phyloP scores from a whole-genome alignment of 306 rosid genomes.

The Ochetophila trinervis region DNA sequence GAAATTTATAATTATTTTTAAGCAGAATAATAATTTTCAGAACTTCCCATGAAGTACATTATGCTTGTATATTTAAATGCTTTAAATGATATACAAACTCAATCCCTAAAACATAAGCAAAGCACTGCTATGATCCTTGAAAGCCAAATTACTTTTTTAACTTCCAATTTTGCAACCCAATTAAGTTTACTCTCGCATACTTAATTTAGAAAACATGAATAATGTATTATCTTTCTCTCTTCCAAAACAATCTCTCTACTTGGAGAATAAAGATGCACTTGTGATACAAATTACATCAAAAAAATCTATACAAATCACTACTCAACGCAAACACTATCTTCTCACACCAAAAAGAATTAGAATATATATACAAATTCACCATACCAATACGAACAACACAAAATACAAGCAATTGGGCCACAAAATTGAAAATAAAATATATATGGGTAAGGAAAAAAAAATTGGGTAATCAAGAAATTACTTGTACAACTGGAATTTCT shows the following conservation, averaged over 20 bases:
- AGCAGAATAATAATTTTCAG: neutral
- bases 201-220: neutral
- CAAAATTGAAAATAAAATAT: neutral
- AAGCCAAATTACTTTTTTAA: conserved; percentile 1
- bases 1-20: too few relatives aligned
- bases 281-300: neutral
- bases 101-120: neutral
- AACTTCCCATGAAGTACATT: neutral
- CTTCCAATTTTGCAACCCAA: neutral
- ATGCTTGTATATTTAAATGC: too few relatives aligned
- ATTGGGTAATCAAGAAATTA: conserved; percentile 12
- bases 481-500: conserved; percentile 63
- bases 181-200: neutral
- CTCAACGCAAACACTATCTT: neutral
- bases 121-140: neutral
- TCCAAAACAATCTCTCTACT: too few relatives aligned
- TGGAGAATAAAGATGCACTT: too few relatives aligned
- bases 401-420: neutral
- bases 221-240: too few relatives aligned
- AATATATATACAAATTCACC: neutral
- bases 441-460: neutral
- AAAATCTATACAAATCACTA: neutral
- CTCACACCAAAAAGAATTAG: neutral
- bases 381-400: neutral
- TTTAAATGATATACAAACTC: neutral